phyloP scores from a whole-genome alignment of 2,329 filamentous ascomycete genomes.

The Claviceps purpurea region DNA sequence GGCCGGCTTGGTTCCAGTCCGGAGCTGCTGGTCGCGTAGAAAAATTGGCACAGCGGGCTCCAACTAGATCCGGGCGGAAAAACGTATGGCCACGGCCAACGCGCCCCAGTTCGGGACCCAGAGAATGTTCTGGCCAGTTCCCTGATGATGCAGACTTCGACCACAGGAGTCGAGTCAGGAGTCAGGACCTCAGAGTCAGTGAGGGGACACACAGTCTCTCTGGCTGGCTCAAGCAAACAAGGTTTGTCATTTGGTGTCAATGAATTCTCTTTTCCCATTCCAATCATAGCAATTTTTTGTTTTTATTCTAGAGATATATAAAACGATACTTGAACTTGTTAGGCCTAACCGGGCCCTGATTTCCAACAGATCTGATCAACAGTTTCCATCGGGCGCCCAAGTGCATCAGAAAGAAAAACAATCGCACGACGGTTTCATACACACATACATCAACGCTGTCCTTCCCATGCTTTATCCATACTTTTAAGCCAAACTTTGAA shows the following conservation, averaged over 20 bases:
- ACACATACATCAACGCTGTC: not conserved
- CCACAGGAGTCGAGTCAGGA: not conserved
- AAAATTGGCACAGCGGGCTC: conserved; percentile 24
- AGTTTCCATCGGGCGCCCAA: not conserved
- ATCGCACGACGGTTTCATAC: not conserved
- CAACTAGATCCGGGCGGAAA: conserved; percentile 20
- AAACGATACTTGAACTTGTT: too few species aligned
- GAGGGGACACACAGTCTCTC: not conserved
- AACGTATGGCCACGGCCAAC: conserved; percentile 17
- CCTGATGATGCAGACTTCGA: not conserved
- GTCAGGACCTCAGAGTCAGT: too few species aligned
- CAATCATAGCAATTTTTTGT: not conserved
- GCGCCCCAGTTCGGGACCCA: conserved; percentile 4
- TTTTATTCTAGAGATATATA: too few species aligned
- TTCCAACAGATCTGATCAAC: not conserved
- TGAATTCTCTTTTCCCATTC: not conserved
- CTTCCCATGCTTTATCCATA: not conserved
- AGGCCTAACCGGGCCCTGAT: not conserved
- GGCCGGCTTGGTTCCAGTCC: conserved; percentile 3
- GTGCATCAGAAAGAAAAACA: not conserved
- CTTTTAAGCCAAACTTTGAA: not conserved
- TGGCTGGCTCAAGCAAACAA: not conserved
- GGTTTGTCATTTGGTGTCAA: not conserved
- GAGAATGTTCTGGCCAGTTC: conserved; percentile 8
- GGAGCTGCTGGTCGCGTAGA: conserved; percentile 16